Base-by-base conservation (phyloP, 2,329 filamentous ascomycete genomes). In the Parafenestella ontariensis region DNA sequence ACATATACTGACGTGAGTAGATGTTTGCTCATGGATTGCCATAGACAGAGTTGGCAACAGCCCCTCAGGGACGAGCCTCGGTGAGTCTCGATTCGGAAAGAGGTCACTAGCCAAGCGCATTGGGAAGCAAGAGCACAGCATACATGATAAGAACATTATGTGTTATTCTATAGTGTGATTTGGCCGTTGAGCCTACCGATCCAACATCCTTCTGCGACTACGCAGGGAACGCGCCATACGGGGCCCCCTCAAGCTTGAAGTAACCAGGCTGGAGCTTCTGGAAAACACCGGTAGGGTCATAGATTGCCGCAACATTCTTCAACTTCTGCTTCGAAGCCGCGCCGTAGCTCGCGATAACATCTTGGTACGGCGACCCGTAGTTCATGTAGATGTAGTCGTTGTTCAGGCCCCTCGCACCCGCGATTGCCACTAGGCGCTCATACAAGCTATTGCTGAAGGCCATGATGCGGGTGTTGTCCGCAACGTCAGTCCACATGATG, bases 281-380 rank as follows among this genome's bases (percentile, higher is more conserved):
- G 39, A 68, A 68, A 2, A 66, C 47, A 0, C 51, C 55, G 10
- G 52, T 53, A 3, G 62, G 65, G 36, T 68, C 64, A 10, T 61
- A 64, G 33, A 53, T 41, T 21, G 33, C 45, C 17, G 62, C 52
- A 34, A 69, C 54, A 9, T 42, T 34, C 45, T 59, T 55, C 44
- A 67, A 33, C 24, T 55, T 66, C 46, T 64, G 49, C 52, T 71
- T 59, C 46, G 77, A 81, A 5, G 53, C 61, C 17, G 58, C 39
- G 0, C 79, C 79, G 56, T 82, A 82, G 29, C 75, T 73, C 4
- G 60, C 54, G 34, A 81, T 62, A 4, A 77, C 73, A 56, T 78
- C 73, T 59, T 82, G 78, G 51, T 72, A 76, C 52, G 71, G 66
- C 40, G 71, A 75, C 10, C 77, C 80, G 54, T 82, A 82, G 58